Evolutionary conservation across 441 rosid species (phyloP).

Genomic region (Capsella rubella): DNA sequence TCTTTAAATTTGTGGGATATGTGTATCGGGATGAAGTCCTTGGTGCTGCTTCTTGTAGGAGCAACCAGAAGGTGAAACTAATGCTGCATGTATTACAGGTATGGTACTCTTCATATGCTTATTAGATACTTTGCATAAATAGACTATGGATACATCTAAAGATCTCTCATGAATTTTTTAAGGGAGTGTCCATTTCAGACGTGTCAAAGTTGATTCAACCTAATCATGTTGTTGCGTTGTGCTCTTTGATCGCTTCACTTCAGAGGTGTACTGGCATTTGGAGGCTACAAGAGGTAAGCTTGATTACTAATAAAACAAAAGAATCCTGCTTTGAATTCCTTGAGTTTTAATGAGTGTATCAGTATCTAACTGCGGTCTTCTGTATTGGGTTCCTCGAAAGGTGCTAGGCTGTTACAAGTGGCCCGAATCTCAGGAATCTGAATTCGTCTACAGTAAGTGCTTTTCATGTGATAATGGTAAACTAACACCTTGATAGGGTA

Average conservation of each 20-base stretch:
- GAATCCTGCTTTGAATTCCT: slow-evolving; percentile 17
- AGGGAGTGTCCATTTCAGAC: slow-evolving; percentile 72
- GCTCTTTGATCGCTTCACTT: slow-evolving; percentile 74
- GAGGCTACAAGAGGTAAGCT: slow-evolving; percentile 84
- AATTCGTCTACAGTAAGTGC: slow-evolving; percentile 76
- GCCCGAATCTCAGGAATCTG: slow-evolving; percentile 86
- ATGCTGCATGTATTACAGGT: slow-evolving; percentile 73
- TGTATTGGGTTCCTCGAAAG: slow-evolving; percentile 46
- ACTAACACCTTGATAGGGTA: slow-evolving; percentile 5
- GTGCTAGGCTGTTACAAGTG: slow-evolving; percentile 81
- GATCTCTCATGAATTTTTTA: slow-evolving; percentile 43
- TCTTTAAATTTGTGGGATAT: slow-evolving; percentile 77
- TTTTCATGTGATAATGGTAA: not conserved
- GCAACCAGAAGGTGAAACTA: slow-evolving; percentile 72
- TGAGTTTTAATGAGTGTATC: slow-evolving; percentile 14
- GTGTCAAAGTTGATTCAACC: slow-evolving; percentile 60
- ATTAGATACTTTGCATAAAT: slow-evolving; percentile 23
- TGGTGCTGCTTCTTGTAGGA: slow-evolving; percentile 74
- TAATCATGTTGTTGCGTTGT: slow-evolving; percentile 59
- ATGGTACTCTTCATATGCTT: slow-evolving; percentile 47
- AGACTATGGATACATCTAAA: slow-evolving; percentile 25
- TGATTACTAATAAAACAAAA: slow-evolving; percentile 15
- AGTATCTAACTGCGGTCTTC: slow-evolving; percentile 22
- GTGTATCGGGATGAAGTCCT: slow-evolving; percentile 78
- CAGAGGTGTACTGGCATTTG: slow-evolving; percentile 86